Base-by-base conservation (phyloP, 257 asterid genomes). In the Fraxinus cuspidata region DNA sequence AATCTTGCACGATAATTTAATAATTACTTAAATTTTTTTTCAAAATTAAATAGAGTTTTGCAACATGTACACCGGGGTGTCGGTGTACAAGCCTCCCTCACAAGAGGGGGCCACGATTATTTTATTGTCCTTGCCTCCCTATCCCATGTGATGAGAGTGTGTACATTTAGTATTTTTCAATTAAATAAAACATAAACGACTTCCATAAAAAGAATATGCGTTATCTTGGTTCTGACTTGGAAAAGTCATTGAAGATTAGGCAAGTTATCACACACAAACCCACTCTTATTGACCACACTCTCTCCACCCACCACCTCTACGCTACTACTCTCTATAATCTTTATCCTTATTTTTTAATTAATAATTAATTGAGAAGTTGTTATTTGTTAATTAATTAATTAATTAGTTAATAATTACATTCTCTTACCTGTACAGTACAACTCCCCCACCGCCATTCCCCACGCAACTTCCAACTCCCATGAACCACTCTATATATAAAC, bases 391-490 rank as follows among this genome's bases (percentile, higher is more conserved):
- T 34, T 56, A 37, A 67, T 38, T 76, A 37, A 15, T 68, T 7
- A 23, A 65, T 28, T 29, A 23, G 42, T 28, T 29, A 42, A 63
- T 19, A 70, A 77, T 71, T 27, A 70, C 7, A 4, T 71, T 71
- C 47, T 38, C 25, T 82, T 56, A 74, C 73, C 80, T 78, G 18
- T 28, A 8, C 66, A 72, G 7, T 76, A 75, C 80, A 80, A 82
- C 81, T 78, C 76, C 80, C 68, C 73, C 90, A 91, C 97, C 88
- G 92, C 86, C 95, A 81, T 79, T 84, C 88, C 94, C 72, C 88
- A 91, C 94, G 94, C 93, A 84, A 91, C 94, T 77, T 80, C 96
- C 89, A 82, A 81, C 88, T 72, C 81, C 81, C 79, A 25, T 23
- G n/a, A 5, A 27, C 34, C 71, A 9, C 32, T 9, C 38, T 58